A percentile compares a stretch with the other conserved stretches of the same genome.
phyloP scores from a whole-genome alignment of 345 rosid species.

The Salix exigua region DNA sequence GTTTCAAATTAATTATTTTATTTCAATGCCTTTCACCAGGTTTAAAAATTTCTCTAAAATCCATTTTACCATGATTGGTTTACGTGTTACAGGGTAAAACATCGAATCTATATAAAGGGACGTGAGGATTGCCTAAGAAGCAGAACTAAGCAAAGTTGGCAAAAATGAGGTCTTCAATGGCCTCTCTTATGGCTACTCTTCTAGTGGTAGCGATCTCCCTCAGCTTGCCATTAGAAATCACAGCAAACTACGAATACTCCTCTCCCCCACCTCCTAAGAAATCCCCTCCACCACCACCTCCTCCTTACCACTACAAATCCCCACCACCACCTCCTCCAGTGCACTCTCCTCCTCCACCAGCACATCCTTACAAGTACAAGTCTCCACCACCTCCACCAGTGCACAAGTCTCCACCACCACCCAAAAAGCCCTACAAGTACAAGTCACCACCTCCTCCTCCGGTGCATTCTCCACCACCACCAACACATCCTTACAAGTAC shows the following conservation, averaged over 20 bases:
- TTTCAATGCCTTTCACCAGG: background rate
- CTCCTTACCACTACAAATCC: slow-evolving; percentile 18
- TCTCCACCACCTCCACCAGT: background rate
- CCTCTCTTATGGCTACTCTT: slow-evolving; percentile 45
- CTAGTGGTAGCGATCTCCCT: slow-evolving; percentile 44
- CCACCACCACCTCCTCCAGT: slow-evolving; percentile 16
- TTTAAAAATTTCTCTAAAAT: background rate
- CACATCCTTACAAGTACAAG: background rate
- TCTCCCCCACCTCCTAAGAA: slow-evolving; percentile 36
- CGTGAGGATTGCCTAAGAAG: slow-evolving; percentile 18
- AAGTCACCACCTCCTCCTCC: slow-evolving; percentile 19
- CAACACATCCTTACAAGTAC: slow-evolving; percentile 4
- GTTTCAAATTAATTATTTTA: background rate
- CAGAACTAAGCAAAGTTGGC: slow-evolving; percentile 18
- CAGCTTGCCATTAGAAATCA: slow-evolving; percentile 34
- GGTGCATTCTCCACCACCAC: slow-evolving; percentile 20
- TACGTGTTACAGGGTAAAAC: slow-evolving; percentile 8
- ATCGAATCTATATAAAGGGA: slow-evolving; percentile 56
- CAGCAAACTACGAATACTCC: slow-evolving; percentile 39
- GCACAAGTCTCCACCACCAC: background rate
- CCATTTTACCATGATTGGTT: slow-evolving; percentile 14
- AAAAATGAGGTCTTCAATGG: slow-evolving; percentile 50
- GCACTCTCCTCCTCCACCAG: background rate
- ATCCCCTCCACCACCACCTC: slow-evolving; percentile 27
- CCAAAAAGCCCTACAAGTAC: background rate